Base-by-base conservation (phyloP, 2,329 filamentous ascomycete species). In the Thermomyces lanuginosus region DNA sequence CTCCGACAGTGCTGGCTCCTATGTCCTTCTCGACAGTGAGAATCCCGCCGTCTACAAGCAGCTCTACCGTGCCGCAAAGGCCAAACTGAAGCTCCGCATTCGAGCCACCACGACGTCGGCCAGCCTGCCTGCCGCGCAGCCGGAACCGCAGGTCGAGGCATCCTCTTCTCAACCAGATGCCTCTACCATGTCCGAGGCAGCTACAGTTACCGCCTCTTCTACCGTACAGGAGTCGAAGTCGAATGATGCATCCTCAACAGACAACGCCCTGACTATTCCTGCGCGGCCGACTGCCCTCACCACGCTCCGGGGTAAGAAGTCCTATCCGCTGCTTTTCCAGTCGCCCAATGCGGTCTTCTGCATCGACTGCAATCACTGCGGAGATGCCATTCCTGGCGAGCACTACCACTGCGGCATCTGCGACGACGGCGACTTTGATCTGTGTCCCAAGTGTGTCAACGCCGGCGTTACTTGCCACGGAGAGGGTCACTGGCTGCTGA, bases 351-450 rank as follows among this genome's bases (percentile, higher is more conserved):
- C 45, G 30, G 58, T 66, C 24, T 92, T 84, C 55, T 78, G 79
- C 8, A 83, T 98, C 22, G 92, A 80, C 62, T 98, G 89, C 69
- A 95, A 98, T 59, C 68, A 71, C 49, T 98, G 89, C 55, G 76
- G 82, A 39, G 63, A 61, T 34, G 69, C 73, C 21, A 82, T 93
- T 43, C 69, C 76, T 15, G 73, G 82, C 41, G 69, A 72, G 27
- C 86, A 98, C 55, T 98, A 80, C 54, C 89, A 98, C 58, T 98
- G 91, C 63, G 79, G 79, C 38, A 80, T 78, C 31, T 98, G 89
- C 48, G 82, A 95, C 37, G 71, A 77, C 31, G 89, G 86, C 21
- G 89, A 98, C 51, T 98, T 84, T 44, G 89, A 98, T 46, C 69
- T 98, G 16, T 98, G 91, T 63, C 66, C 73, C 37, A 53, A 61